These are phyloP conservation scores for Cladophialophora bantiana DNA, from an alignment of 2,329 filamentous ascomycete species.

Conservation along the genomic window DNA sequence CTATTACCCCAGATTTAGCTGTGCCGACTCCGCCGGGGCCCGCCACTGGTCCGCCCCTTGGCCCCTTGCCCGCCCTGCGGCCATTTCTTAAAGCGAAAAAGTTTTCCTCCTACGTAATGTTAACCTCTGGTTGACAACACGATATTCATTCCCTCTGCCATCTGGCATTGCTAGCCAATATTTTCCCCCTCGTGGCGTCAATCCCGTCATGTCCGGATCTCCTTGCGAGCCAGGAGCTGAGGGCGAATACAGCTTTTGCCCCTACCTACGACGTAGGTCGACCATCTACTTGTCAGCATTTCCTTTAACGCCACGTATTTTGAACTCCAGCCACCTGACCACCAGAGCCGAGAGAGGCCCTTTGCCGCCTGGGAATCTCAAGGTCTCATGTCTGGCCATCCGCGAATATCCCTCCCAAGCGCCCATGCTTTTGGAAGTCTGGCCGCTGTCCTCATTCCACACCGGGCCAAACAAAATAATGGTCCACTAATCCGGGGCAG, in stretches of 20 bases:
- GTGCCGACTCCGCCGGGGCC: slow-evolving; percentile 4
- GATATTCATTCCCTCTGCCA: slow-evolving; percentile 11
- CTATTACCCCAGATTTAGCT: slow-evolving; percentile 19
- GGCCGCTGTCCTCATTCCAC: not conserved
- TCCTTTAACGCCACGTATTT: not conserved
- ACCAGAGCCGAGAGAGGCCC: not conserved
- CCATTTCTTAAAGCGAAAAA: slow-evolving; percentile 17
- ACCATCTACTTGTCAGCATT: slow-evolving; percentile 3
- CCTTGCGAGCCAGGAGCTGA: no score
- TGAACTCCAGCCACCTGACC: not conserved
- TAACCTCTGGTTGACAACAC: slow-evolving; percentile 31
- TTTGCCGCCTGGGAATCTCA: slow-evolving; percentile 1
- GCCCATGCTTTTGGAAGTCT: slow-evolving; percentile 1
- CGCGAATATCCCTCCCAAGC: slow-evolving; percentile 11
- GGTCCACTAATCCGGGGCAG: slow-evolving; percentile 12
- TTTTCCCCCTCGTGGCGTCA: slow-evolving; percentile 17
- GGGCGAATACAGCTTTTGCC: not conserved
- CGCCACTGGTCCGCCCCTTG: not conserved
- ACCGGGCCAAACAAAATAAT: slow-evolving; percentile 7
- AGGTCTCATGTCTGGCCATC: not conserved
- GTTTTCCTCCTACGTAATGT: slow-evolving; percentile 33
- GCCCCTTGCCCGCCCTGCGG: slow-evolving; percentile 1
- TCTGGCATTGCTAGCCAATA: slow-evolving; percentile 1
- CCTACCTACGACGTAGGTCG: not conserved
- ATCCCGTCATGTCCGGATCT: not conserved